Base-by-base conservation (phyloP, 495 filamentous ascomycete species). In the Lindgomyces ingoldianus region DNA sequence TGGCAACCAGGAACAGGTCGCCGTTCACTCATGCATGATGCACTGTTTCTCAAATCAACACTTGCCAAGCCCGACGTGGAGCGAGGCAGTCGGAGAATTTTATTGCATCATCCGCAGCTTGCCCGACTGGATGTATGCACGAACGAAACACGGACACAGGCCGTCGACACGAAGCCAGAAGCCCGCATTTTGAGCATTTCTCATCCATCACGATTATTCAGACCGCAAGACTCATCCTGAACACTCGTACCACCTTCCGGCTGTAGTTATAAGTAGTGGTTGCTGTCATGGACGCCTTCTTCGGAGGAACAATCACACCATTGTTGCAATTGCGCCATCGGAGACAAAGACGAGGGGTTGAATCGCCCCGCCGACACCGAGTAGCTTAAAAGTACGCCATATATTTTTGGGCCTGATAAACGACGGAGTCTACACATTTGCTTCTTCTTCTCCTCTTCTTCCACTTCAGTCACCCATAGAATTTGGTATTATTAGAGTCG, bases 61-160 rank as follows among this genome's bases (percentile, higher is more conserved):
- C 33, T 39, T 14, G 11, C 44, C 53, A 45, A 49, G 27, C 26
- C 52, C 53, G 51, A 19, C 16, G 48, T 11, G 41, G 54, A 48
- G 29, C 48, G 59, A 39, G 33, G 33, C 6, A 6, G 6, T 48
- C 62, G 62, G 62, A 59, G 46, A 53, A 52, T 65, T 47, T 21
- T 39, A 57, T 58, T 24, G 27, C 51, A 50, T 25, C 62, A 65
- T 65, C 53, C 22, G 27, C 33, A 24, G 62, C 54, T 59, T 53
- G 45, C 24, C 60, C 46, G 33, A 42, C 29, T 39, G 33, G 33
- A 6, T 39, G 33, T 39, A 39, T 6, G 6, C 33, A 39, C 33
- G 33, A 39, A 47, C 45, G 6, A 18, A 47, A 47, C 45, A 24
- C 45, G 45, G 45, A 47, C 21, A 4, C 4, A 8, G 45, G 8